Evolutionary conservation across 2,329 filamentous ascomycete species (phyloP).

Genomic region (Lizonia empirigonia): DNA sequence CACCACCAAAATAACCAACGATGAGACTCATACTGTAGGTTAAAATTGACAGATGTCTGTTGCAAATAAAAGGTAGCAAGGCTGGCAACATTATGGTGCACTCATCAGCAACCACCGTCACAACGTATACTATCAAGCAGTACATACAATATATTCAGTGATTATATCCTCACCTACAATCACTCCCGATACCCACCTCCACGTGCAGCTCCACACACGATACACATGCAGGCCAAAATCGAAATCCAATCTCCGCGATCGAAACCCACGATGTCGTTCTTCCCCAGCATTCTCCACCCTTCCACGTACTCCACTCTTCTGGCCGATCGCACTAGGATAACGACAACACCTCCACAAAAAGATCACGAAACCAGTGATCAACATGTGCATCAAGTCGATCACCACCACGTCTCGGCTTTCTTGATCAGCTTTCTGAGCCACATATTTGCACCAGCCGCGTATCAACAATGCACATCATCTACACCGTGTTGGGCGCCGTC

Average conservation of each 20-base stretch:
- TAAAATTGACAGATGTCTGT: no score
- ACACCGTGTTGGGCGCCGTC: slow-evolving; percentile 2
- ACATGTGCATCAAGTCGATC: slow-evolving; percentile 10
- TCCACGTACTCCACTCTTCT: slow-evolving; percentile 11
- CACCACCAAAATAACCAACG: slow-evolving; percentile 2
- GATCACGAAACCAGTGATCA: slow-evolving; percentile 2
- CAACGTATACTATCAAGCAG: neutral
- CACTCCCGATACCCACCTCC: neutral
- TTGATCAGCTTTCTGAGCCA: slow-evolving; percentile 21
- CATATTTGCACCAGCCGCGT: slow-evolving; percentile 23
- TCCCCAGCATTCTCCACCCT: slow-evolving; percentile 18
- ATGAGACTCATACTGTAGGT: neutral
- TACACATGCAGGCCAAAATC: slow-evolving; percentile 9
- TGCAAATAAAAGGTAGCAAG: neutral
- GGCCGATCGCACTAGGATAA: slow-evolving; percentile 4
- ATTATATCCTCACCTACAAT: neutral
- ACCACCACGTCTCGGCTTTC: slow-evolving; percentile 16
- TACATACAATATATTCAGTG: neutral
- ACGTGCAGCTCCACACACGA: slow-evolving; percentile 1
- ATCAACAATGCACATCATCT: slow-evolving; percentile 20
- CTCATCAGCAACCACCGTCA: neutral
- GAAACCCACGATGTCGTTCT: slow-evolving; percentile 10
- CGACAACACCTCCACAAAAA: neutral
- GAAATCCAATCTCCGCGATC: slow-evolving; percentile 2
- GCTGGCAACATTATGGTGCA: neutral